A percentile compares a stretch with the other conserved stretches of the same genome.
phyloP scores from a whole-genome alignment of 805 yeast species.

The Barnettozyma wickerhamii region DNA sequence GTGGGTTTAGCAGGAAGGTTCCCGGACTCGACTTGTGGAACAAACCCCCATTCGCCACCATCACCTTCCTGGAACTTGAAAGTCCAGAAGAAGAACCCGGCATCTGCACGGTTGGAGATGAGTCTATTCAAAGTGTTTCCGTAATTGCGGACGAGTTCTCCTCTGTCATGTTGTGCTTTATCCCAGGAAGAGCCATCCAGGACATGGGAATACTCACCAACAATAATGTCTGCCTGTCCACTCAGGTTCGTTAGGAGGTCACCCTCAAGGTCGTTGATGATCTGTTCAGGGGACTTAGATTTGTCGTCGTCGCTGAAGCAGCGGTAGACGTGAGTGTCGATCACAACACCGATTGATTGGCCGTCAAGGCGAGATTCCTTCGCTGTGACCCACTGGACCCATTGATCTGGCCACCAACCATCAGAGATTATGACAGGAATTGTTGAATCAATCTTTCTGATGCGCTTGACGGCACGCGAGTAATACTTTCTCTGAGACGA shows the following conservation, averaged over 20 bases:
- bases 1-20: slow-evolving; percentile 38
- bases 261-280: slow-evolving; percentile 50
- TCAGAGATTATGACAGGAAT: slow-evolving; percentile 83
- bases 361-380: slow-evolving; percentile 33
- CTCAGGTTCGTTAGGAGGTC: slow-evolving; percentile 48
- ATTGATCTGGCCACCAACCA: slow-evolving; percentile 88
- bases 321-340: slow-evolving; percentile 84
- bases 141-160: slow-evolving; percentile 50
- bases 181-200: slow-evolving; percentile 75
- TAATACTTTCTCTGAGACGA: slow-evolving; percentile 57
- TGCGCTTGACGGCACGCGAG: slow-evolving; percentile 53
- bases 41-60: slow-evolving; percentile 97
- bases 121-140: slow-evolving; percentile 52
- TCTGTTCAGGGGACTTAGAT: slow-evolving; percentile 56
- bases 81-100: slow-evolving; percentile 90
- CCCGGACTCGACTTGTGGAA: slow-evolving; percentile 66
- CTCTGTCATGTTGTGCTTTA: slow-evolving; percentile 43
- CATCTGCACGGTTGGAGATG: slow-evolving; percentile 49
- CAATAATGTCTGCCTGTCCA: slow-evolving; percentile 58
- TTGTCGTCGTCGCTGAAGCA: slow-evolving; percentile 79
- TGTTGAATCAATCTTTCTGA: slow-evolving; percentile 48
- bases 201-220: slow-evolving; percentile 92
- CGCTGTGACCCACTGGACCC: slow-evolving; percentile 60
- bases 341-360: slow-evolving; percentile 53
- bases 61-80: slow-evolving; percentile 80